Evolutionary conservation across 306 rosid species (phyloP), one percentile per base, ranked within the genome.

Genomic region (Pachyrhizus erosus): DNA sequence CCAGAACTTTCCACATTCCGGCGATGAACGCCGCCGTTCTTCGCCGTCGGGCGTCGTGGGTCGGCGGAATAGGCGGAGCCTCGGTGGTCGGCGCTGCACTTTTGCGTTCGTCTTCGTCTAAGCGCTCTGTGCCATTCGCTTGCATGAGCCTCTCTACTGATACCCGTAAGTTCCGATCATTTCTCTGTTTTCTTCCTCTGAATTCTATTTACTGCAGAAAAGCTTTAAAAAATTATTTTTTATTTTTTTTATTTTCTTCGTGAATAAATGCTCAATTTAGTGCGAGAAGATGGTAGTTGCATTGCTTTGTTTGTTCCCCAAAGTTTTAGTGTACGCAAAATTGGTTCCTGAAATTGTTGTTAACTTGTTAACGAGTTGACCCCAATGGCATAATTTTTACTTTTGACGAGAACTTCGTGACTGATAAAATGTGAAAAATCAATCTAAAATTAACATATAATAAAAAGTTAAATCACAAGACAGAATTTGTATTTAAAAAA

Each of bases 61-160:
- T 27, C 9, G 87, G 85, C 80, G 88, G 93, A 29, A 75, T 86
- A 1, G 97, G 97, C 21, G 88, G 89, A 37, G 91, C 71, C 37
- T 83, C 97, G 10, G 83, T 85, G 1, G 97, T 87, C 21, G 91
- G 94, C 46, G 81, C 87, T 12, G 71, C 87, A 57, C 60, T 89
- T 29, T 88, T 90, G 94, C 93, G 93, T 71, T 75, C 87, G 34
- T 62, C 89, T 29, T 64, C 51, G 26, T 87, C 87, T 46, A 91
- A 89, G 39, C 96, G 88, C 75, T 75, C 88, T 77, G 0, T 55
- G 23, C 93, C 97, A 31, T 95, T 95, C 73, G 88, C 97, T 60
- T 91, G 91, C 88, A 64, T 84, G 31, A 82, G 89, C 84, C 88
- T 90, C 69, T 93, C 98, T 67, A 79, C 92, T 6, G 87, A 88